Conservation (phyloP, 2,329 filamentous ascomycete species). For the Verticillium tricorpus region DNA sequence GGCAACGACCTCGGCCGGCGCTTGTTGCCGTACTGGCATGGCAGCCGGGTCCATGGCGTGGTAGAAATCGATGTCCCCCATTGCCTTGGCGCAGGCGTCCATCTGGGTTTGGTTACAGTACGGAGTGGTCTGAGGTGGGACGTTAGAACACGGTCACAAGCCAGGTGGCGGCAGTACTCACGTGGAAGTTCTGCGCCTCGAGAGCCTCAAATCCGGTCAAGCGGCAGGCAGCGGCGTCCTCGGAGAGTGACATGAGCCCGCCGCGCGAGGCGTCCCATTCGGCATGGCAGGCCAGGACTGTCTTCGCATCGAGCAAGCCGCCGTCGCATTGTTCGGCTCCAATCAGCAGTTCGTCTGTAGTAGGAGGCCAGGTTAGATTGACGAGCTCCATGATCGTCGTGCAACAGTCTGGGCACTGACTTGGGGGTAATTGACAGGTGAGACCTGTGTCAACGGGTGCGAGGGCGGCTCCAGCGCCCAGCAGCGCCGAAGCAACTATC, state of each 20-base stretch:
- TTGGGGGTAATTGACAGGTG: slow-evolving; percentile 1
- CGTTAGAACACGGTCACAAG: neutral
- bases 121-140: slow-evolving; percentile 43
- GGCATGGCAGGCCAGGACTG: neutral
- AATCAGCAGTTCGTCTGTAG: neutral
- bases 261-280: neutral
- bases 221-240: slow-evolving; percentile 75
- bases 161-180: slow-evolving; percentile 24
- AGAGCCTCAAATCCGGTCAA: slow-evolving; percentile 81
- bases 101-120: slow-evolving; percentile 72
- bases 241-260: slow-evolving; percentile 39
- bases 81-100: slow-evolving; percentile 62
- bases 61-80: slow-evolving; percentile 62
- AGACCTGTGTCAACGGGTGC: slow-evolving; percentile 35
- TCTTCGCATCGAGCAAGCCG: neutral
- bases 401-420: neutral
- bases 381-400: neutral
- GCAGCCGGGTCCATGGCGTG: neutral
- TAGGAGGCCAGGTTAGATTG: neutral
- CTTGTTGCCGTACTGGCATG: neutral
- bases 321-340: neutral
- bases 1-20: neutral
- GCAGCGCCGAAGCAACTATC: neutral
- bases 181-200: slow-evolving; percentile 61
- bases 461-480: slow-evolving; percentile 7